Evolutionary conservation across 192 early-diverging fungal species (phyloP).

Genomic region (Diversispora eburnea): DNA sequence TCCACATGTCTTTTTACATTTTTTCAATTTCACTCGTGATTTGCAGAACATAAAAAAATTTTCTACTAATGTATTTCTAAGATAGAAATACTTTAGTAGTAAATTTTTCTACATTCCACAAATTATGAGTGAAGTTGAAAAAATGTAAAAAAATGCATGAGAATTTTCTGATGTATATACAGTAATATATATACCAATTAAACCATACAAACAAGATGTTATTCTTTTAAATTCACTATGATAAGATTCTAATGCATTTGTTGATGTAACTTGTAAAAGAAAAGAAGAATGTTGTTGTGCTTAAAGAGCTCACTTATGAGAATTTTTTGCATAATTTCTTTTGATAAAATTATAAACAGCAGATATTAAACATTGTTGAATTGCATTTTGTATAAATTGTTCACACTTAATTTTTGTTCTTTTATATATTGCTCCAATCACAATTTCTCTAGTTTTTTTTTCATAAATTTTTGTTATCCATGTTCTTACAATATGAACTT

Average conservation of each 20-base stretch:
- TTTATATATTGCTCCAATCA: not conserved
- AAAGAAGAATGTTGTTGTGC: constrained; percentile 21
- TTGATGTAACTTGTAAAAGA: constrained; percentile 18
- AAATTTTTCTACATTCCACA: no score
- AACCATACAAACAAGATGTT: not conserved
- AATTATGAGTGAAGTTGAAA: not conserved
- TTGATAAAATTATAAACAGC: not conserved
- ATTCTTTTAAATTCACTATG: constrained; percentile 9
- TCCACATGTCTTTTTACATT: no score
- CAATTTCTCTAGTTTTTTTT: not conserved
- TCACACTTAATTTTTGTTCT: not conserved
- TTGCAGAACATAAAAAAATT: no score
- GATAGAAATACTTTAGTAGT: no score
- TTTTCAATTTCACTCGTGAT: no score
- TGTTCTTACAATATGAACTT: constrained; percentile 21
- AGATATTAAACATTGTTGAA: not conserved
- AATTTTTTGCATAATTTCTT: constrained; percentile 19
- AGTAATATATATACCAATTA: not conserved
- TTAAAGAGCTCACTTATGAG: constrained; percentile 9
- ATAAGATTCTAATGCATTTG: constrained; percentile 18
- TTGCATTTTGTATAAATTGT: constrained; percentile 1
- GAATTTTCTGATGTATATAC: not conserved
- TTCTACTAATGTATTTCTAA: no score
- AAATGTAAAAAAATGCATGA: not conserved
- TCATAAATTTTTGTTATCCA: constrained; percentile 13